Evolutionary conservation across 1,139 yeast genomes (phyloP).

Genomic region (Hansenula sp.): DNA sequence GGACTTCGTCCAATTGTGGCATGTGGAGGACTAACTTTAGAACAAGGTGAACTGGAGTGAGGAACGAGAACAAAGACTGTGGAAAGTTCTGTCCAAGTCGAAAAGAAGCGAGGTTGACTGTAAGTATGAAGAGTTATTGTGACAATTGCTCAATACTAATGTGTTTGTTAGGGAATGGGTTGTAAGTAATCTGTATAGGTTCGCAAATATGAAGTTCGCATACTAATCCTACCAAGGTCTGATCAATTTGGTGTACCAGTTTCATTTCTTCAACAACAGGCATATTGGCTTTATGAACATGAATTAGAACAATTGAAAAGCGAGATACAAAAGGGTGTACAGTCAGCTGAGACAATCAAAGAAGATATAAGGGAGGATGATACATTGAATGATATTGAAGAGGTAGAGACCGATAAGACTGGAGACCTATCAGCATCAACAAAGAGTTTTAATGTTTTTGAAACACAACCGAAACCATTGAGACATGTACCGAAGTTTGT

Average conservation of each 20-base stretch:
- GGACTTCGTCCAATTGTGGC: too few species aligned
- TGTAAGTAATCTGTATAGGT: neutral
- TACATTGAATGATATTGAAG: neutral
- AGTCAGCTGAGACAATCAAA: slow-evolving; percentile 14
- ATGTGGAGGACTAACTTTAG: neutral
- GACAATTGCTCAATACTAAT: too few species aligned
- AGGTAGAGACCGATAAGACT: neutral
- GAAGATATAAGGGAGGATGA: neutral
- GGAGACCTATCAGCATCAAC: neutral
- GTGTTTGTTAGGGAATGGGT: slow-evolving; percentile 5
- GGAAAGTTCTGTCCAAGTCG: slow-evolving; percentile 21
- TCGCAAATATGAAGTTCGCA: neutral
- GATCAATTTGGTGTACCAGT: slow-evolving; percentile 32
- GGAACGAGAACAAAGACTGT: slow-evolving; percentile 17
- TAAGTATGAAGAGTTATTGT: too few species aligned
- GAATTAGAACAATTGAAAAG: slow-evolving; percentile 36
- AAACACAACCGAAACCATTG: neutral
- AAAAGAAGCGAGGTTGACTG: slow-evolving; percentile 22
- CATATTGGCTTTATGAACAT: slow-evolving; percentile 42
- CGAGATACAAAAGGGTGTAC: slow-evolving; percentile 25
- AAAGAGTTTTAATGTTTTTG: neutral
- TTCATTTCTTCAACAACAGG: slow-evolving; percentile 39
- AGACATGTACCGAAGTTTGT: neutral
- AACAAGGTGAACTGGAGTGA: slow-evolving; percentile 19
- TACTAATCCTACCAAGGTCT: slow-evolving; percentile 3